Conservation (phyloP, 495 filamentous ascomycete genomes). For the Podospora pseudoanserina region DNA sequence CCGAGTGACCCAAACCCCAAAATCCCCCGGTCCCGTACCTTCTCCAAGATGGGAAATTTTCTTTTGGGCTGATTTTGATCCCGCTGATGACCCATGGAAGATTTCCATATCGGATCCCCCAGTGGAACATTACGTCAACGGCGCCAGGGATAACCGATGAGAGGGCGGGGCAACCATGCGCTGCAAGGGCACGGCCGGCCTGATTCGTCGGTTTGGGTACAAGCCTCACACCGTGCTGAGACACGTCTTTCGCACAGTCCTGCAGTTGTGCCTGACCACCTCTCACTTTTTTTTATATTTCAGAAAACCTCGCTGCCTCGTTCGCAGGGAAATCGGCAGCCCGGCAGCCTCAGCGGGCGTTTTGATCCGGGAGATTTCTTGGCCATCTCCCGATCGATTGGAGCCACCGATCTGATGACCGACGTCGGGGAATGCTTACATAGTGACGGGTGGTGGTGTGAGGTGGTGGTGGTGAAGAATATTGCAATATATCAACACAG, state of each 20-base stretch:
- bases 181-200: background rate
- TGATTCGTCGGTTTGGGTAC: conserved; percentile 7
- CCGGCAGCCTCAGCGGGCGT: background rate
- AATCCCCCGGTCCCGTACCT: too few relatives aligned
- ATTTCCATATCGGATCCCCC: conserved; percentile 12
- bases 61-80: background rate
- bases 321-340: background rate
- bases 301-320: background rate
- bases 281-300: background rate
- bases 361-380: background rate
- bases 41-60: conserved; percentile 5
- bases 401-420: background rate
- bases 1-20: too few relatives aligned
- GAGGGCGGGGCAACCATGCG: conserved; percentile 1
- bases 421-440: background rate
- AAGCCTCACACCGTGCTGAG: background rate
- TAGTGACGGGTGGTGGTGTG: background rate
- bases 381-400: background rate
- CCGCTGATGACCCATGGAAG: background rate
- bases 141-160: conserved; percentile 15
- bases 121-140: conserved; percentile 22
- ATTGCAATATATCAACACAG: background rate
- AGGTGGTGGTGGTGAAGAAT: background rate
- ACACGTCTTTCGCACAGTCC: background rate
- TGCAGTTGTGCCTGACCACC: background rate